Evolutionary conservation across 352 stramenopile genomes (phyloP).

Genomic region (Stramenopiles sp.): DNA sequence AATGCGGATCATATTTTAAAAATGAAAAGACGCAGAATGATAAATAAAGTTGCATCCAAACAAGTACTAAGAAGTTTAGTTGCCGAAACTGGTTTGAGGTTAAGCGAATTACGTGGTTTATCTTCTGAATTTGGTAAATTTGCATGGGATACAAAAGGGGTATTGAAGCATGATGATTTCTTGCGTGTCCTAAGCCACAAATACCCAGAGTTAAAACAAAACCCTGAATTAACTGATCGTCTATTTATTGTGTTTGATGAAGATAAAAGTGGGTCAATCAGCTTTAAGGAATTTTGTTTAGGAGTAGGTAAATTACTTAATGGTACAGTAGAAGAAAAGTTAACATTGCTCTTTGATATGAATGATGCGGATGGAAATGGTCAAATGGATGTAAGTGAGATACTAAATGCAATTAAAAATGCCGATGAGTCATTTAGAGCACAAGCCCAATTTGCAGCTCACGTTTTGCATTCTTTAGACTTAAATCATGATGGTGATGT

Average conservation of each 20-base stretch:
- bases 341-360: neutral
- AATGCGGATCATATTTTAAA: too few relatives aligned
- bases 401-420: neutral
- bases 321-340: neutral
- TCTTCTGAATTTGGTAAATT: neutral
- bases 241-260: neutral
- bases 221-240: neutral
- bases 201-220: neutral
- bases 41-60: too few relatives aligned
- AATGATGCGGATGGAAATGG: neutral
- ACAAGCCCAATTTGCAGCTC: neutral
- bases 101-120: too few relatives aligned
- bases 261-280: neutral
- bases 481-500: neutral
- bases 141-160: neutral
- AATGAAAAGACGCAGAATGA: too few relatives aligned
- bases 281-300: neutral
- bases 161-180: neutral
- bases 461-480: neutral
- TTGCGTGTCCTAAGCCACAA: neutral
- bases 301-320: neutral
- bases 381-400: neutral
- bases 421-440: neutral
- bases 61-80: too few relatives aligned
- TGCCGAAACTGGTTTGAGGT: too few relatives aligned